phyloP scores from a whole-genome alignment of 1,284 basidiomycete species.

The Garcileccinum viscosum region DNA sequence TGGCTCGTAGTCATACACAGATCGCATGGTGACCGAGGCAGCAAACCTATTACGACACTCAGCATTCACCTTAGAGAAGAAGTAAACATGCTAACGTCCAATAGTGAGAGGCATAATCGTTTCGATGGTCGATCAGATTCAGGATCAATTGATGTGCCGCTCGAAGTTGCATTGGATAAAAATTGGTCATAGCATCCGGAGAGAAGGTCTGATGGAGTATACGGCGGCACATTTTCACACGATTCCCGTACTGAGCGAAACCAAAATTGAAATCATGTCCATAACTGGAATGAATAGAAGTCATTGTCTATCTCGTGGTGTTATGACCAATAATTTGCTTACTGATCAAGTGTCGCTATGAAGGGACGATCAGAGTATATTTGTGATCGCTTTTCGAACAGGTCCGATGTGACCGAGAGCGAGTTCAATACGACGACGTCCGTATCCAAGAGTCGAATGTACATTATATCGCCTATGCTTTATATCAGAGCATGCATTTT shows the following conservation, averaged over 20 bases:
- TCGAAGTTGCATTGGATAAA: slow-evolving; percentile 21
- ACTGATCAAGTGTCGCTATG: slow-evolving; percentile 4
- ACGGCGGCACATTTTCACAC: slow-evolving; percentile 19
- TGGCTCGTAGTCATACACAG: slow-evolving; percentile 1
- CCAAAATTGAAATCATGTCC: slow-evolving; percentile 25
- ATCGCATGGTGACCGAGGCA: slow-evolving; percentile 23
- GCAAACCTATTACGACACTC: slow-evolving; percentile 22
- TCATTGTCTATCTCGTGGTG: background rate
- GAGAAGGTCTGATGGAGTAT: slow-evolving; percentile 24
- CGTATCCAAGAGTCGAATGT: slow-evolving; percentile 20
- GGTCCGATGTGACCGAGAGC: slow-evolving; percentile 10
- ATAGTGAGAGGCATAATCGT: slow-evolving; percentile 6
- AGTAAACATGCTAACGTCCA: background rate
- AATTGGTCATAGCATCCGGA: background rate
- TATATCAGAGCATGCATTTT: background rate
- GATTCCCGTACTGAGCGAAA: slow-evolving; percentile 23
- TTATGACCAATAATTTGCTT: background rate
- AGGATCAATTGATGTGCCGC: slow-evolving; percentile 22
- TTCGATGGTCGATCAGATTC: slow-evolving; percentile 19
- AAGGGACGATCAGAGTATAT: slow-evolving; percentile 31
- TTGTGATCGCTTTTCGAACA: slow-evolving; percentile 30
- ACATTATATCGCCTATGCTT: slow-evolving; percentile 14
- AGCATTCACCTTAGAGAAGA: background rate
- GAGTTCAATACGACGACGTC: slow-evolving; percentile 32
- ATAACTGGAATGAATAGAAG: slow-evolving; percentile 9